Evolutionary conservation across 1,284 basidiomycete species (phyloP).

Genomic region (Irpex sp.): DNA sequence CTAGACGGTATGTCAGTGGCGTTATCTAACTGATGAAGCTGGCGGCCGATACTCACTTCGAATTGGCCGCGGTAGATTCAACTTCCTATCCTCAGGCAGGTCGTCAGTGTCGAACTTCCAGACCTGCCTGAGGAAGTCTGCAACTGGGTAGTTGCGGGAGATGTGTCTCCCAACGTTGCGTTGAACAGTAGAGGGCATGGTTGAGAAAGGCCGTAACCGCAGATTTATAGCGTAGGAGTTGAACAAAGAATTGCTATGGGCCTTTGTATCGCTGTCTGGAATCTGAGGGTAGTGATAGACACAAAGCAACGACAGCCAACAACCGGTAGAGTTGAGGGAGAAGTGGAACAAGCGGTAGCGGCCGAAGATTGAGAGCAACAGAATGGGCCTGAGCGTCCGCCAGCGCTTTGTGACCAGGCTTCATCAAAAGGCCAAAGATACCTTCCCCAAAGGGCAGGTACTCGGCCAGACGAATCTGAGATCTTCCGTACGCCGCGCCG

Average conservation of each 20-base stretch:
- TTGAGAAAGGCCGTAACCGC: neutral
- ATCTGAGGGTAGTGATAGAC: neutral
- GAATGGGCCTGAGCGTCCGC: neutral
- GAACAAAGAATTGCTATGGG: neutral
- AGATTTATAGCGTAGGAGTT: neutral
- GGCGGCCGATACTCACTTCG: neutral
- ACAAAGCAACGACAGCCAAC: neutral
- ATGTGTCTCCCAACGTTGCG: neutral
- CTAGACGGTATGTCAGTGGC: neutral
- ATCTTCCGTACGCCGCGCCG: neutral
- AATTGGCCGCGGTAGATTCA: neutral
- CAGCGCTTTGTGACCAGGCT: neutral
- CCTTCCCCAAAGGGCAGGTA: neutral
- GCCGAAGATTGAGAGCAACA: neutral
- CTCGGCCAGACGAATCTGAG: neutral
- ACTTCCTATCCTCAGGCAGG: neutral
- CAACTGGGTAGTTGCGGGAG: neutral
- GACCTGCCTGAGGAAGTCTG: neutral
- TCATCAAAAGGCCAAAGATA: neutral
- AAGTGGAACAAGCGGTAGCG: neutral
- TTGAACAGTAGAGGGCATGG: neutral
- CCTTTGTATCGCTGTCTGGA: neutral
- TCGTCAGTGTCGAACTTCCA: conserved; percentile 1
- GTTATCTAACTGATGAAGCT: neutral
- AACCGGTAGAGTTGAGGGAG: neutral